Evolutionary conservation across 805 yeast genomes (phyloP).

Genomic region (Candida stauntonica): DNA sequence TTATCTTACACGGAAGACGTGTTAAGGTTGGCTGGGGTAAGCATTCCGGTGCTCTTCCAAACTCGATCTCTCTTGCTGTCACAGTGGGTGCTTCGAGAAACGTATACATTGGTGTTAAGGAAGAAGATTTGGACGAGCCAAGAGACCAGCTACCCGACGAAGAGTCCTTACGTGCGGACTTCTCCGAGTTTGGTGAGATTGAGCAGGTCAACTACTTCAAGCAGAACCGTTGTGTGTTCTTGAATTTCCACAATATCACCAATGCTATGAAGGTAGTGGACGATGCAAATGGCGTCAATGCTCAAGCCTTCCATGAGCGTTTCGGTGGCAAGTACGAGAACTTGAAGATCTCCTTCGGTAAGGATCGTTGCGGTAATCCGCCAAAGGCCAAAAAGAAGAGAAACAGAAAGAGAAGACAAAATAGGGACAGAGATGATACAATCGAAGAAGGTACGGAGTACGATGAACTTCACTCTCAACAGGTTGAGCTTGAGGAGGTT

Average conservation of each 20-base stretch:
- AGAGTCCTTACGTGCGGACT: constrained; percentile 51
- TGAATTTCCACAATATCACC: constrained; percentile 60
- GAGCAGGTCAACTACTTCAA: constrained; percentile 73
- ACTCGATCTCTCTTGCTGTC: constrained; percentile 55
- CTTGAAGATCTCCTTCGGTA: constrained; percentile 64
- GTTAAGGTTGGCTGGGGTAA: constrained; percentile 68
- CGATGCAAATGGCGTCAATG: constrained; percentile 41
- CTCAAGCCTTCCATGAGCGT: constrained; percentile 33
- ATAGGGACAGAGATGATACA: neutral
- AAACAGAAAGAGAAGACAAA: constrained; percentile 23
- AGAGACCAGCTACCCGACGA: constrained; percentile 40
- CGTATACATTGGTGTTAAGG: constrained; percentile 62
- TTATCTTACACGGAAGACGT: constrained; percentile 57
- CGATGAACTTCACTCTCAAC: constrained; percentile 2
- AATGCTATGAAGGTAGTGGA: constrained; percentile 64
- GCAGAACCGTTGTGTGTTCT: constrained; percentile 69
- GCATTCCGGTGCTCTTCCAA: constrained; percentile 58
- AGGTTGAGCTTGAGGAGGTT: constrained; percentile 18
- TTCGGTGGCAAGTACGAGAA: constrained; percentile 44
- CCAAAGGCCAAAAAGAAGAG: constrained; percentile 45
- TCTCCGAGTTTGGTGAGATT: constrained; percentile 59
- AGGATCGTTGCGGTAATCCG: constrained; percentile 78
- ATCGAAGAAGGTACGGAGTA: neutral
- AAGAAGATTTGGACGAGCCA: constrained; percentile 29
- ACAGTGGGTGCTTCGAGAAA: constrained; percentile 75